Percentiles rank a stretch among this genome's conserved stretches.
Evolutionary conservation across 495 filamentous ascomycete species (phyloP).

Genomic region (Durotheca rogersii): DNA sequence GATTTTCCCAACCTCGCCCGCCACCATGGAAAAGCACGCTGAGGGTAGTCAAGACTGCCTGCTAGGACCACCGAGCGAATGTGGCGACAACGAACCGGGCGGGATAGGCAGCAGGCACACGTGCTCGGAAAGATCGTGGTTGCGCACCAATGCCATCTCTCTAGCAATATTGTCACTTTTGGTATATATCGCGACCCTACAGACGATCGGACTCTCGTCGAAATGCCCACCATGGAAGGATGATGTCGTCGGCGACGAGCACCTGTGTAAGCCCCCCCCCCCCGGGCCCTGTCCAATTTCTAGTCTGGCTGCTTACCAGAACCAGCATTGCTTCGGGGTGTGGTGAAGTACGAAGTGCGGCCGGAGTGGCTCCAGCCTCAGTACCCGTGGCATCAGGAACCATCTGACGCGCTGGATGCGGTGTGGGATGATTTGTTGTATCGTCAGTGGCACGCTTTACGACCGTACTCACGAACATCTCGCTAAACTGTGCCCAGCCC

Average conservation of each 20-base stretch:
- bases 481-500: constrained; percentile 12
- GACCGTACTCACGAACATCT: neutral
- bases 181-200: constrained; percentile 12
- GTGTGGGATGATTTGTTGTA: constrained; percentile 36
- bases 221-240: neutral
- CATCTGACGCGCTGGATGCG: constrained; percentile 28
- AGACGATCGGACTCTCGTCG: constrained; percentile 1
- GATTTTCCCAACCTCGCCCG: no score
- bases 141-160: constrained; percentile 1
- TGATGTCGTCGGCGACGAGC: neutral
- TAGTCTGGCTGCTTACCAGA: neutral
- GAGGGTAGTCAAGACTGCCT: constrained; percentile 15
- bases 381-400: constrained; percentile 29
- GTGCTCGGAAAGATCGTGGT: constrained; percentile 1
- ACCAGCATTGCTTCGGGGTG: constrained; percentile 3
- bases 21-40: constrained; percentile 17
- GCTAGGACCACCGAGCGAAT: constrained; percentile 7
- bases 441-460: constrained; percentile 7
- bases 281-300: neutral
- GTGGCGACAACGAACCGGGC: neutral
- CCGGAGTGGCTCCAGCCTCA: constrained; percentile 22
- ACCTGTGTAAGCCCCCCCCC: constrained; percentile 1
- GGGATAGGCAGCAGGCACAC: neutral
- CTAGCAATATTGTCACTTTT: constrained; percentile 10
- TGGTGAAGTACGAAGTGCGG: constrained; percentile 22